Conservation (phyloP, 768 basidiomycete species). For the Agrocybe praecox region DNA sequence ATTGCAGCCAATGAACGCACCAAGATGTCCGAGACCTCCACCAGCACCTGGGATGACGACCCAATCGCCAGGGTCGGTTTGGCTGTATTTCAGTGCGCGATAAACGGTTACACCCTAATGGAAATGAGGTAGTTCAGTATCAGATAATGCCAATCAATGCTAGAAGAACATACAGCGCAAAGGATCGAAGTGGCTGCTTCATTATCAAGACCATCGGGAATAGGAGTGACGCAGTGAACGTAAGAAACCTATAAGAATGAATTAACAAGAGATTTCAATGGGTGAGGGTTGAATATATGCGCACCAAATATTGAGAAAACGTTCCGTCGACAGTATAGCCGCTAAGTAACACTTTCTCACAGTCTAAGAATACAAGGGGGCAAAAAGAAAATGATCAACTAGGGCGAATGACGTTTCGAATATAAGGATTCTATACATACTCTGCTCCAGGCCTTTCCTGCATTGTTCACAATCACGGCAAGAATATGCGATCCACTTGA, state of each 20-base stretch:
- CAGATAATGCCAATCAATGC: background rate
- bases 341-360: constrained; percentile 56
- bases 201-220: constrained; percentile 69
- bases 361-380: constrained; percentile 45
- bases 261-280: background rate
- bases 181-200: constrained; percentile 74
- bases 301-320: constrained; percentile 68
- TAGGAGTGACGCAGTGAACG: constrained; percentile 74
- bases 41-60: constrained; percentile 79
- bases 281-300: constrained; percentile 14
- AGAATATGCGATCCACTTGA: constrained; percentile 80
- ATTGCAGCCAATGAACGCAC: constrained; percentile 27
- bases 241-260: constrained; percentile 54
- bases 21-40: constrained; percentile 83
- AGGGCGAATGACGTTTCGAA: background rate
- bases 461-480: constrained; percentile 78
- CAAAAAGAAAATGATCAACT: background rate
- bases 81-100: constrained; percentile 77
- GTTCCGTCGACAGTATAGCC: constrained; percentile 82
- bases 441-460: constrained; percentile 74
- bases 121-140: background rate
- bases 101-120: constrained; percentile 80
- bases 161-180: constrained; percentile 58
- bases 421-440: constrained; percentile 37
- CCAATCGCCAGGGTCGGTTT: constrained; percentile 70